Percentiles rank a stretch among this genome's conserved stretches.
Evolutionary conservation across 768 basidiomycete genomes (phyloP).

Genomic region (Pleurotus tuoliensis): DNA sequence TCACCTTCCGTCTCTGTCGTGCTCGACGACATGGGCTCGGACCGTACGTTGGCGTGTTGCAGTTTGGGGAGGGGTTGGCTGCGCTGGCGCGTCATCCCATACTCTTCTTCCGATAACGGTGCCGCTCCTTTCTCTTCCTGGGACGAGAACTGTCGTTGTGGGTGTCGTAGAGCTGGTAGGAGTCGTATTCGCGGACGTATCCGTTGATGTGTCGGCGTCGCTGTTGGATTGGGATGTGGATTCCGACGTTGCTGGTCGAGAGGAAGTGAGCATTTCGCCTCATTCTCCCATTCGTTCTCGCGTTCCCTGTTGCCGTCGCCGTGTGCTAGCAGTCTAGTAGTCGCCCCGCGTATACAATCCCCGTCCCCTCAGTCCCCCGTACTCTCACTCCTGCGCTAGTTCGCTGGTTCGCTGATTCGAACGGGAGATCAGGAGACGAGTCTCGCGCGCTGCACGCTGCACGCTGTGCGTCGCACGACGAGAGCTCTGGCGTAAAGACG

Average conservation of each 20-base stretch:
- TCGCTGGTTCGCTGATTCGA: too few relatives aligned
- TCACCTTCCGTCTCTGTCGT: conserved; percentile 79
- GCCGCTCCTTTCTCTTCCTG: conserved; percentile 66
- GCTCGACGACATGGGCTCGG: conserved; percentile 18
- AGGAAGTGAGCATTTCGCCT: conserved; percentile 10
- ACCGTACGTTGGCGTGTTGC: conserved; percentile 24
- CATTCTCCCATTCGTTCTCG: too few relatives aligned
- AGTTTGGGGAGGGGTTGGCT: conserved; percentile 8
- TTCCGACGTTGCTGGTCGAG: conserved; percentile 15
- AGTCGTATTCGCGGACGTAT: conserved; percentile 57
- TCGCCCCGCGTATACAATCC: too few relatives aligned
- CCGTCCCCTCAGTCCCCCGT: too few relatives aligned
- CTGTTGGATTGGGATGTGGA: conserved; percentile 35
- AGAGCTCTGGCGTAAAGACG: too few relatives aligned
- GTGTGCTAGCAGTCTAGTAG: too few relatives aligned
- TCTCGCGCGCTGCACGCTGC: too few relatives aligned
- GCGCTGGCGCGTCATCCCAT: conserved; percentile 41
- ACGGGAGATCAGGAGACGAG: too few relatives aligned
- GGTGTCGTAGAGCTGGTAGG: conserved; percentile 58
- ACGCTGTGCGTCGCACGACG: too few relatives aligned
- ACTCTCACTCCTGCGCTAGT: too few relatives aligned
- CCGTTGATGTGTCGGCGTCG: conserved; percentile 60
- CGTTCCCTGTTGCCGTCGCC: too few relatives aligned
- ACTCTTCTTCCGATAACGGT: conserved; percentile 66
- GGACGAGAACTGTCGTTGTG: conserved; percentile 54